A percentile compares a stretch with the other conserved stretches of the same genome.
Conservation (phyloP, 1,139 yeast genomes). For the Starmera stellimalicola region DNA sequence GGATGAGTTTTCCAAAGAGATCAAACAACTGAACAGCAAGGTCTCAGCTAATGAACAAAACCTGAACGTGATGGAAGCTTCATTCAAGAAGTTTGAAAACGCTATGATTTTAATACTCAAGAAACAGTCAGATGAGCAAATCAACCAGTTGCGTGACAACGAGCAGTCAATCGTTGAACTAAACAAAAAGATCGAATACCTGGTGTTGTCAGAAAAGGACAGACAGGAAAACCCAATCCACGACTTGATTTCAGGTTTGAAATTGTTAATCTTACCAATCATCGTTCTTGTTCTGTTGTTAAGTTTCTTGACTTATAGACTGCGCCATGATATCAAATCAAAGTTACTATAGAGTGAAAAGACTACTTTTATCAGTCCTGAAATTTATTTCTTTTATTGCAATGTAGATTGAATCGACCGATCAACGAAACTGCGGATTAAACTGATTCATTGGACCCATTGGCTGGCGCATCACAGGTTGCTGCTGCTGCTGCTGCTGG, state of each 20-base stretch:
- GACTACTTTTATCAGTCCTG: neutral
- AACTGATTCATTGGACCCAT: neutral
- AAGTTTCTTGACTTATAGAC: slow-evolving; percentile 29
- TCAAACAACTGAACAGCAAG: slow-evolving; percentile 7
- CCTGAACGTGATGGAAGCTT: slow-evolving; percentile 6
- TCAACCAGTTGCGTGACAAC: slow-evolving; percentile 21
- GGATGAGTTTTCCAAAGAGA: slow-evolving; percentile 13
- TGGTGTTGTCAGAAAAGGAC: slow-evolving; percentile 23
- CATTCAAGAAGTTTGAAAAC: slow-evolving; percentile 7
- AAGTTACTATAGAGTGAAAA: slow-evolving; percentile 20
- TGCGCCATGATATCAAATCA: slow-evolving; percentile 31
- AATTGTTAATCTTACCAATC: slow-evolving; percentile 26
- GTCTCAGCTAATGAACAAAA: slow-evolving; percentile 4
- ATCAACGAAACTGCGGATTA: neutral
- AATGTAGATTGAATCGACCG: no score
- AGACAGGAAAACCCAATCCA: slow-evolving; percentile 23
- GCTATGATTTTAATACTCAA: slow-evolving; percentile 8
- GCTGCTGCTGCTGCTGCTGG: slow-evolving; percentile 1
- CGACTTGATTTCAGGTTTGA: slow-evolving; percentile 24
- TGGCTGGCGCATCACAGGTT: neutral
- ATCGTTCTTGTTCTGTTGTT: slow-evolving; percentile 22
- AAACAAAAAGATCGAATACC: slow-evolving; percentile 13
- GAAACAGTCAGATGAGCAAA: slow-evolving; percentile 16
- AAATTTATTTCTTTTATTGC: neutral
- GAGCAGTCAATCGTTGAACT: slow-evolving; percentile 20